Evolutionary conservation across 2,329 filamentous ascomycete genomes (phyloP).

Genomic region (Aspergillus thermomutatus): DNA sequence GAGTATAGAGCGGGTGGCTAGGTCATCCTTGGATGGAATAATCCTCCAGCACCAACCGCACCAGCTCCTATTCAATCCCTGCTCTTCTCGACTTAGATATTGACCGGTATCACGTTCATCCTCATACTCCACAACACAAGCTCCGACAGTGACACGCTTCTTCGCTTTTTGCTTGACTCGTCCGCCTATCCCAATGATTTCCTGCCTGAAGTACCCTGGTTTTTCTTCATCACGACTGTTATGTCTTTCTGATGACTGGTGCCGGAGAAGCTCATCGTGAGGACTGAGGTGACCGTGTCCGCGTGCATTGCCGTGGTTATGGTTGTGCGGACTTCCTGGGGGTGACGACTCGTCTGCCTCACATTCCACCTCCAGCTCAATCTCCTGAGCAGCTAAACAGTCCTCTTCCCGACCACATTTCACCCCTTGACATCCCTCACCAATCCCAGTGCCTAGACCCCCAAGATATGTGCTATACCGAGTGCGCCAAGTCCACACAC

Average conservation of each 20-base stretch:
- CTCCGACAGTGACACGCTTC: slow-evolving; percentile 74
- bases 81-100: slow-evolving; percentile 68
- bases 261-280: slow-evolving; percentile 14
- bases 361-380: slow-evolving; percentile 81
- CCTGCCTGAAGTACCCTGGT: slow-evolving; percentile 77
- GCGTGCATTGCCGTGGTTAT: slow-evolving; percentile 12
- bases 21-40: slow-evolving; percentile 58
- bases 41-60: slow-evolving; percentile 88
- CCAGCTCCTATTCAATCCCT: slow-evolving; percentile 71
- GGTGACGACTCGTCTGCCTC: slow-evolving; percentile 63
- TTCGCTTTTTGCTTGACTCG: slow-evolving; percentile 85
- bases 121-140: slow-evolving; percentile 80
- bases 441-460: slow-evolving; percentile 80
- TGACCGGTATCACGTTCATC: slow-evolving; percentile 67
- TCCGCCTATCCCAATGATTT: slow-evolving; percentile 88
- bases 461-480: slow-evolving; percentile 76
- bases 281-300: slow-evolving; percentile 10
- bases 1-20: too few relatives aligned
- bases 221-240: slow-evolving; percentile 37
- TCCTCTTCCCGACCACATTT: slow-evolving; percentile 75
- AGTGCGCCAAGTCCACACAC: slow-evolving; percentile 85
- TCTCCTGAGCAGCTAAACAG: slow-evolving; percentile 73
- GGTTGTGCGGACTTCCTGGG: slow-evolving; percentile 25
- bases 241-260: slow-evolving; percentile 5
- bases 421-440: slow-evolving; percentile 83